Percentiles rank a stretch among this genome's conserved stretches.
phyloP scores from a whole-genome alignment of 2,329 filamentous ascomycete genomes.

The Colletotrichum sp. region DNA sequence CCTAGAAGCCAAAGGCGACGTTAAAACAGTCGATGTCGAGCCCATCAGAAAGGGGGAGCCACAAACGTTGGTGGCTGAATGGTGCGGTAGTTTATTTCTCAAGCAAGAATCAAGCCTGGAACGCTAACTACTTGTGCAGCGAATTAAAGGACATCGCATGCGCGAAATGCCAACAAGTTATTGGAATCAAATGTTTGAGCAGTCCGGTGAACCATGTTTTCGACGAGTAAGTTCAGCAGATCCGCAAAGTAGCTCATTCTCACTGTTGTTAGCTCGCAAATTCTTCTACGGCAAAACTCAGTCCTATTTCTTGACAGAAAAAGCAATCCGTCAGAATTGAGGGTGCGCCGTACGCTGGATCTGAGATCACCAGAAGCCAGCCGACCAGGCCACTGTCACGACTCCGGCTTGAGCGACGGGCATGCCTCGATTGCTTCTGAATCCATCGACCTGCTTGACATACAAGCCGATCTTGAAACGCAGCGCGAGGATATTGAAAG shows the following conservation, averaged over 20 bases:
- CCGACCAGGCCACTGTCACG: background rate
- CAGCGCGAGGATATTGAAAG: constrained; percentile 40
- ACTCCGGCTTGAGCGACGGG: background rate
- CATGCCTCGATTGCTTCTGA: background rate
- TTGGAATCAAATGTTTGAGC: constrained; percentile 40
- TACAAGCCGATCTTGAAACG: constrained; percentile 36
- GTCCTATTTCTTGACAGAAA: constrained; percentile 27
- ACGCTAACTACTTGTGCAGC: constrained; percentile 24
- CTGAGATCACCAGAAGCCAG: constrained; percentile 20
- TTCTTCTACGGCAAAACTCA: constrained; percentile 36
- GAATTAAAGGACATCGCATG: constrained; percentile 42
- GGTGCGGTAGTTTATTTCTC: constrained; percentile 28
- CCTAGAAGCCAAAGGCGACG: constrained; percentile 25
- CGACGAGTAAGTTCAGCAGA: constrained; percentile 32
- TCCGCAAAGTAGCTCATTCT: background rate
- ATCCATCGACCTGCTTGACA: constrained; percentile 25
- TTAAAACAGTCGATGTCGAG: constrained; percentile 29
- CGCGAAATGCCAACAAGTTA: constrained; percentile 28
- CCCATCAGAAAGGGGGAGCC: constrained; percentile 32
- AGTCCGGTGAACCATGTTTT: constrained; percentile 41
- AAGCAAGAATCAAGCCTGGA: background rate
- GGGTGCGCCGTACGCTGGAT: constrained; percentile 36
- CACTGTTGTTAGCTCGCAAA: constrained; percentile 35
- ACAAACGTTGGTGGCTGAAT: constrained; percentile 39
- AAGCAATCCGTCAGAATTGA: constrained; percentile 28